Evolutionary conservation across 2,329 filamentous ascomycete species (phyloP), one percentile per base, ranked within the genome.

Genomic region (Cladorrhinum sp.): DNA sequence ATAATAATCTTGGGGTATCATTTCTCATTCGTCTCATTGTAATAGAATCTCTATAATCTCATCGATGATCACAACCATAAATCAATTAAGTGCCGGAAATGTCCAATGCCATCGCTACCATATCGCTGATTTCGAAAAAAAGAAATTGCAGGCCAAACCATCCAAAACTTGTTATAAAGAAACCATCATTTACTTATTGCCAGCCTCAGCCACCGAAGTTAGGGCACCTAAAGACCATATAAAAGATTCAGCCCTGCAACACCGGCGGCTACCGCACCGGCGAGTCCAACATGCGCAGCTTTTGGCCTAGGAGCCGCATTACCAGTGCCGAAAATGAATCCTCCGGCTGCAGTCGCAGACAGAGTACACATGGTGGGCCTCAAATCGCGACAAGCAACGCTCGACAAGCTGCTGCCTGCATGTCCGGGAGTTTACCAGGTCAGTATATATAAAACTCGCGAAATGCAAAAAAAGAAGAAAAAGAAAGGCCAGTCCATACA

Each of bases 311-410:
- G 60, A 1, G 66, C 68, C 1, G 62, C 65, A 51, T 71, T 70
- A 18, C 62, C 66, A 9, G 63, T 69, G 24, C 68, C 68, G 27
- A 72, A 67, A 20, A 62, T 64, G 50, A 72, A 72, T 2, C 68
- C 69, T 10, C 36, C 59, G 4, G 63, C 55, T 3, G 64, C 60
- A 13, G 69, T 70, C 2, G 64, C 68, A 5, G 66, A 60, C 58
- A 66, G 53, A n/a, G 67, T 68, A 68, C 81, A 84, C 57, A 77
- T 70, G 12, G 73, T 73, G 22, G 70, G 71, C 45, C 76, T 72
- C 7, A 83, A 66, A 41, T 74, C 73, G 22, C 76, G 75, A 66
- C 84, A 86, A 22, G 81, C 84, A 57, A 74, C 72, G 2, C 76
- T 78, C 60, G 81, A 84, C 61, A 86, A 69, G 62, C 81, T 85